These are phyloP conservation scores for Guillardia theta DNA, from an alignment of 78 protist species.

Conservation along the genomic window DNA sequence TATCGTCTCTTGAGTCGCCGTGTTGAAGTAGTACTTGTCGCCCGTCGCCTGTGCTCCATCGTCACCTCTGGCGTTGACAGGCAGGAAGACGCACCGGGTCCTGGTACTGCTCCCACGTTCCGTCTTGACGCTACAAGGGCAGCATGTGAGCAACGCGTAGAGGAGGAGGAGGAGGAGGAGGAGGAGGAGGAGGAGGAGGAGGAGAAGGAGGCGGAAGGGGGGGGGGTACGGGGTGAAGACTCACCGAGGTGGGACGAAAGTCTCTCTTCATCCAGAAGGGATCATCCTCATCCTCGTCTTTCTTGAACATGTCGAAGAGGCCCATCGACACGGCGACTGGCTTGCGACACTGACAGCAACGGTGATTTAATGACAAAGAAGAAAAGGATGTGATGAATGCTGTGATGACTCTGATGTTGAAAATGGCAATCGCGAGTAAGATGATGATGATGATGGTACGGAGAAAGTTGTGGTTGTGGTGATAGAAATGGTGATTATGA, in stretches of 20 bases:
- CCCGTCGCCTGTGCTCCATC: too few relatives aligned
- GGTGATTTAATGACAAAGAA: too few relatives aligned
- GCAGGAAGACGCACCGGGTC: too few relatives aligned
- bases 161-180: neutral
- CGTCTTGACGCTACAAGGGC: neutral
- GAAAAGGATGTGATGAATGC: too few relatives aligned
- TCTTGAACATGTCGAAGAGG: neutral
- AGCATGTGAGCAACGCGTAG: neutral
- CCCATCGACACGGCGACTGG: too few relatives aligned
- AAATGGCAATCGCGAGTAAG: too few relatives aligned
- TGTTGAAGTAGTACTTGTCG: constrained; percentile 4
- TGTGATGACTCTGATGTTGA: too few relatives aligned
- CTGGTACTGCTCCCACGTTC: neutral
- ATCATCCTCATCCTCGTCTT: neutral
- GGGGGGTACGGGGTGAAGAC: neutral
- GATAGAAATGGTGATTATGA: too few relatives aligned
- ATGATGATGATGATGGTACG: too few relatives aligned
- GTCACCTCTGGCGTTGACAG: too few relatives aligned
- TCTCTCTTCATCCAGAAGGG: neutral
- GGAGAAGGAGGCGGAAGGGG: neutral
- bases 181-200: neutral
- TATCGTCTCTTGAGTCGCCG: neutral
- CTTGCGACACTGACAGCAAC: too few relatives aligned
- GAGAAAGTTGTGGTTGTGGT: too few relatives aligned
- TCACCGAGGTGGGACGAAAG: neutral